These are phyloP conservation scores for Scedosporium apiospermum DNA, from an alignment of 2,329 filamentous ascomycete genomes.

Conservation along the genomic window DNA sequence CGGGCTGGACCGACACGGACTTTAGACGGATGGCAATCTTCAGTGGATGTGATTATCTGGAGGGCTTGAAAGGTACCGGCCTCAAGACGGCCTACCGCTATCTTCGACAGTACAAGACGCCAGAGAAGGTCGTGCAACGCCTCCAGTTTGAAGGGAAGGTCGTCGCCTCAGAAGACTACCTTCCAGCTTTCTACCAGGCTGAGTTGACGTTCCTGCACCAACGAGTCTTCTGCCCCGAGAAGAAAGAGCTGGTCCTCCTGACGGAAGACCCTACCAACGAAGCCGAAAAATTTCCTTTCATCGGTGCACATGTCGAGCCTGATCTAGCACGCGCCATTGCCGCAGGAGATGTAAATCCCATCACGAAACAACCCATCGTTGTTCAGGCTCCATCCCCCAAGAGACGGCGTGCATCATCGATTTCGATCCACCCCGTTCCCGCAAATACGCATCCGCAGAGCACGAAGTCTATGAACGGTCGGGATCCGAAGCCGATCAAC, in stretches of 20 bases:
- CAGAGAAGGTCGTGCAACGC: slow-evolving; percentile 73
- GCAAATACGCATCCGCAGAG: slow-evolving; percentile 13
- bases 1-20: slow-evolving; percentile 84
- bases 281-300: slow-evolving; percentile 65
- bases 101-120: slow-evolving; percentile 79
- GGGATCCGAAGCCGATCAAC: slow-evolving; percentile 39
- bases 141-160: slow-evolving; percentile 85
- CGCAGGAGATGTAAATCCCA: slow-evolving; percentile 75
- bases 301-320: slow-evolving; percentile 64
- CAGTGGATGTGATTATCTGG: slow-evolving; percentile 93
- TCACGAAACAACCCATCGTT: slow-evolving; percentile 64
- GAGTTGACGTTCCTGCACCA: slow-evolving; percentile 92
- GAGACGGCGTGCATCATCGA: slow-evolving; percentile 27
- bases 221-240: slow-evolving; percentile 79
- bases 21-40: slow-evolving; percentile 95
- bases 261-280: slow-evolving; percentile 56
- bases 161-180: slow-evolving; percentile 69
- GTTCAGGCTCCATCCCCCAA: slow-evolving; percentile 31
- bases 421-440: slow-evolving; percentile 6
- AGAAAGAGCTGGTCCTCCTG: slow-evolving; percentile 63
- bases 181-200: slow-evolving; percentile 72
- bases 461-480: slow-evolving; percentile 11
- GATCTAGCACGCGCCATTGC: slow-evolving; percentile 67
- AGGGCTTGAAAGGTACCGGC: slow-evolving; percentile 74
- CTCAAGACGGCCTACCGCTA: slow-evolving; percentile 89